Base-by-base conservation (phyloP, 352 stramenopile genomes). In the Plasmopara muralis region DNA sequence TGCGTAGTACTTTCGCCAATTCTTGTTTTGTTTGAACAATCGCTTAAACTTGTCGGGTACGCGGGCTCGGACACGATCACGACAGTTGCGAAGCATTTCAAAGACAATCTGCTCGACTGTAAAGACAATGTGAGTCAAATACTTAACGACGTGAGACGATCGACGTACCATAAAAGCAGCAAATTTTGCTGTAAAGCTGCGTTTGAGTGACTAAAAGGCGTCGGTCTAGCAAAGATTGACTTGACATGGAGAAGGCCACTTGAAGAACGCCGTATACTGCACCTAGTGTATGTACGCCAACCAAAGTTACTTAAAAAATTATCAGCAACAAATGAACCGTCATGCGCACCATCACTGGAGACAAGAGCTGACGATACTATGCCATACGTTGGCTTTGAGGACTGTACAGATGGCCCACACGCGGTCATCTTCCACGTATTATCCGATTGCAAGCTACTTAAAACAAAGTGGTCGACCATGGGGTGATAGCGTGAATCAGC, bases 11-110 rank as follows among this genome's bases (percentile, higher is more conserved):
- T 86, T 89, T 4, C 74, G 62, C 76, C 78, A 89, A 43, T 79
- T 82, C 46, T 78, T 79, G 45, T 67, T 85, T 73, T 89, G 78
- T 57, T 85, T 86, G 60, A 86, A 87, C 7, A 89, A 49, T 28
- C 70, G 77, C 18, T 64, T 55, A 31, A 89, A 87, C 6, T 57
- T 72, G 4, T 79, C 64, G 0, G 74, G 78, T 0, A 60, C 47
- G 9, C 74, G 69, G 12, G 68, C 67, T 7, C 65, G 65, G 14
- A 83, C 51, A 16, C 69, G 65, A 33, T 87, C 78, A 4, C 68
- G 62, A 42, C 66, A 74, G 47, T 82, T 71, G 9, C 73, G 72
- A 35, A 85, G 56, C 64, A 87, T 74, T 20, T 84, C 74, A 37
- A 76, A 64, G 1, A 89, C 30, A 10, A 87, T 56, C 38, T 87